Percentiles rank a stretch among this genome's conserved stretches.
Conservation (phyloP, 1,284 basidiomycete species). For the Agroathelia rolfsii region DNA sequence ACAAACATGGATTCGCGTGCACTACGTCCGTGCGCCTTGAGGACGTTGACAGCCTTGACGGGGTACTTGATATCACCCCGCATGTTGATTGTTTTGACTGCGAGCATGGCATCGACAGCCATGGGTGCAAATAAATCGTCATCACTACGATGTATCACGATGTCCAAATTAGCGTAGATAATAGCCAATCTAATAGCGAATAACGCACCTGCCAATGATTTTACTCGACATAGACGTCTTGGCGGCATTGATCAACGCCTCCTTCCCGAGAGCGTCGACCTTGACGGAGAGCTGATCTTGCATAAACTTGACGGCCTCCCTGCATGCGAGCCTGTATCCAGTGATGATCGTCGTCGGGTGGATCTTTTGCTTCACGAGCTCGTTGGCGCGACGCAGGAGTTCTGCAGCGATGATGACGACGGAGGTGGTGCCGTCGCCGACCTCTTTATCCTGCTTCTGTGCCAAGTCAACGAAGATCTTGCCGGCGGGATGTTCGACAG, state of each 20-base stretch:
- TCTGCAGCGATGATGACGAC: slow-evolving; percentile 98
- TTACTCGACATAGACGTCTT: slow-evolving; percentile 99
- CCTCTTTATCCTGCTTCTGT: slow-evolving; percentile 99
- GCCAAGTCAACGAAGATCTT: slow-evolving; percentile 97
- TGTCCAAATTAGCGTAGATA: slow-evolving; percentile 6
- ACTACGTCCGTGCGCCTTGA: slow-evolving; percentile 97
- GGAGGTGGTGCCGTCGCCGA: slow-evolving; percentile 98
- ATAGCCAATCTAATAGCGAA: slow-evolving; percentile 6
- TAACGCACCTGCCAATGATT: slow-evolving; percentile 86
- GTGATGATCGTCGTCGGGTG: slow-evolving; percentile 99
- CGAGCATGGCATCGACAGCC: slow-evolving; percentile 98
- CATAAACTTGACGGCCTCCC: slow-evolving; percentile 97
- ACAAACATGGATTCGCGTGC: slow-evolving; percentile 93
- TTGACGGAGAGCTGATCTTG: slow-evolving; percentile 95
- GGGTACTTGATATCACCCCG: slow-evolving; percentile 98
- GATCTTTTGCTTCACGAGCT: slow-evolving; percentile 96
- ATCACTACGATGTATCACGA: slow-evolving; percentile 49
- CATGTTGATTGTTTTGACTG: slow-evolving; percentile 91
- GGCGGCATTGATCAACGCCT: slow-evolving; percentile 91
- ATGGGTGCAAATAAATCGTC: slow-evolving; percentile 98
- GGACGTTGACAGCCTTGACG: slow-evolving; percentile 98
- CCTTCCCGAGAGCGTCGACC: slow-evolving; percentile 85
- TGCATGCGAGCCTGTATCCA: slow-evolving; percentile 94
- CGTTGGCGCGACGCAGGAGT: slow-evolving; percentile 90
- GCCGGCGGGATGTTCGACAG: slow-evolving; percentile 91